Evolutionary conservation across 2,329 filamentous ascomycete genomes (phyloP), one percentile per base, ranked within the genome.

Genomic region (Xylaria arbuscula): DNA sequence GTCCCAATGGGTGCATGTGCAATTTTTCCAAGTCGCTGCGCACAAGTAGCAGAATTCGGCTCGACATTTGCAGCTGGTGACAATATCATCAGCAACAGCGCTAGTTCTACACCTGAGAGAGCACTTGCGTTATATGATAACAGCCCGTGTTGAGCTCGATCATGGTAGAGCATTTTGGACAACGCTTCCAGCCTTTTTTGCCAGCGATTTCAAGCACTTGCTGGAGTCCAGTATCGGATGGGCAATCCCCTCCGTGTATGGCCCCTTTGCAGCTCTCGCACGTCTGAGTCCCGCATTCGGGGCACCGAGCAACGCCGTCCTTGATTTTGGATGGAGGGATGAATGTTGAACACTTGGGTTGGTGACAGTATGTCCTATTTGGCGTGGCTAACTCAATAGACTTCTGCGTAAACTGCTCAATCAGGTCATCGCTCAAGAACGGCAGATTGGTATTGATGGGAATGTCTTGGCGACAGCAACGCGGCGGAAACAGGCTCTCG

Each of bases 81-180:
- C 19, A 19, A 4, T 48, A 45, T 24, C 1, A 45, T 72, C 38
- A 70, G 45, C 38, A 38, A 17, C 28, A 13, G 19, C 13, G 9
- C 17, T 53, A 3, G 7, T 8, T 50, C 51, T 28, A 51, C 5
- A 78, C 19, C 11, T 38, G 19, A 13, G 51, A 5, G 17, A 45
- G 19, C 11, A 83, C 84, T 74, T 71, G 89, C 87, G 69, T 86
- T 3, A 89, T 89, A 60, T 89, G 87, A 59, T 85, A 80, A 67
- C 88, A 89, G 1, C 88, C 87, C 0, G 42, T n/a, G 0, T 73
- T 36, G 0, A 87, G 76, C 75, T 88, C 86, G 0, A 90, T 80
- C 13, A 89, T 40, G 0, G 78, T 67, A 1, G 69, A 72, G 70
- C 88, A 90, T 0, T 69, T 64, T 3, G 73, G 75, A 66, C 88